phyloP scores from a whole-genome alignment of 352 stramenopile species.

The Pythium phragmitis region DNA sequence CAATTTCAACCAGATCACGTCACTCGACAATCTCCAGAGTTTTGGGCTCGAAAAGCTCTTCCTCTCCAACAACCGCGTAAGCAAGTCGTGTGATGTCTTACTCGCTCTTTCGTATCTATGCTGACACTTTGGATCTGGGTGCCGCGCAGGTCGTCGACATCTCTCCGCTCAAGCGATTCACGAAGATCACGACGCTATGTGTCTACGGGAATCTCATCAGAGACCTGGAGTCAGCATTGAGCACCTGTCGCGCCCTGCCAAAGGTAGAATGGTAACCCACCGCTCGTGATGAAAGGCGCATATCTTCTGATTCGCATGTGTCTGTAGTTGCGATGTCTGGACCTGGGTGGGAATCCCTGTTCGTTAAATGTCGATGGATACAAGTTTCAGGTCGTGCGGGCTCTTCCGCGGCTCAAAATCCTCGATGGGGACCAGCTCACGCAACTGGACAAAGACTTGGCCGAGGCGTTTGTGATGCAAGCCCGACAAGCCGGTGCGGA shows the following conservation, averaged over 20 bases:
- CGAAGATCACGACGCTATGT: slow-evolving; percentile 33
- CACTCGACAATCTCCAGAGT: slow-evolving; percentile 34
- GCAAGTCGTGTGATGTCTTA: neutral
- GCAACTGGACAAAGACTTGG: slow-evolving; percentile 69
- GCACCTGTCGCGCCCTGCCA: slow-evolving; percentile 29
- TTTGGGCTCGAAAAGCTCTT: slow-evolving; percentile 40
- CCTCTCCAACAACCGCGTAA: slow-evolving; percentile 34
- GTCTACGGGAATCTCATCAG: slow-evolving; percentile 35
- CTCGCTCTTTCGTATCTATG: neutral
- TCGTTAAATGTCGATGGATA: slow-evolving; percentile 58
- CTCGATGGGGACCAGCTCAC: slow-evolving; percentile 77
- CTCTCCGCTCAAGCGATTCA: slow-evolving; percentile 25
- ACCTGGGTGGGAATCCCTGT: slow-evolving; percentile 77
- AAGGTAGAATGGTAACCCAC: slow-evolving; percentile 20
- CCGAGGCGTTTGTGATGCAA: slow-evolving; percentile 53
- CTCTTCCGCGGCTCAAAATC: slow-evolving; percentile 58
- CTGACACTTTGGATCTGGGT: neutral
- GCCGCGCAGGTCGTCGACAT: slow-evolving; percentile 28
- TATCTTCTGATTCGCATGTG: neutral
- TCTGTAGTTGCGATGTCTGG: slow-evolving; percentile 55
- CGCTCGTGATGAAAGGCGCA: no score
- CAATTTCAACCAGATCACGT: slow-evolving; percentile 46
- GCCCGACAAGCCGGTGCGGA: slow-evolving; percentile 14
- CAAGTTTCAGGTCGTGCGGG: slow-evolving; percentile 69
- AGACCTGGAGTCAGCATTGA: slow-evolving; percentile 27